These are phyloP conservation scores for Geosmithia flava DNA, from an alignment of 2,329 filamentous ascomycete species.

Conservation along the genomic window DNA sequence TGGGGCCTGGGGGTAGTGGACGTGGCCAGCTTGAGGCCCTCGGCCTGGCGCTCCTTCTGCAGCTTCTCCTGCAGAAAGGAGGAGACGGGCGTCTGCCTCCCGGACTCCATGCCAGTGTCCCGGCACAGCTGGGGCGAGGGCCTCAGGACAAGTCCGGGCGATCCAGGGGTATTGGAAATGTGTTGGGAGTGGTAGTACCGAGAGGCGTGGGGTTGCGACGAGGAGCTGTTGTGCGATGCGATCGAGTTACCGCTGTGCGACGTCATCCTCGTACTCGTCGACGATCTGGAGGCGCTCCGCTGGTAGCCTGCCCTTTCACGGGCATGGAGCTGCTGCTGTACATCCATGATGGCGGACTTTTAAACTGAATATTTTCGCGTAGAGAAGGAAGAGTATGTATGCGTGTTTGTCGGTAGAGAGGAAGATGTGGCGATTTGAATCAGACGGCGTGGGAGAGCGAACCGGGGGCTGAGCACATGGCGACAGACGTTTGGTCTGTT, in stretches of 20 bases:
- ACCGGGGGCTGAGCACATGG: neutral
- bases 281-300: constrained; percentile 33
- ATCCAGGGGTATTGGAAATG: constrained; percentile 20
- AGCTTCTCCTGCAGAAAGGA: constrained; percentile 42
- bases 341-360: constrained; percentile 14
- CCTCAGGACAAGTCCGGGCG: constrained; percentile 23
- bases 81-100: constrained; percentile 28
- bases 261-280: constrained; percentile 26
- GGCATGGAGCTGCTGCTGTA: constrained; percentile 7
- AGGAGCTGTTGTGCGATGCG: constrained; percentile 23
- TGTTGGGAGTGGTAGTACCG: constrained; percentile 27
- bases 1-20: neutral
- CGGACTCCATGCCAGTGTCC: constrained; percentile 26
- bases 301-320: constrained; percentile 18
- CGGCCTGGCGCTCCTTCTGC: constrained; percentile 35
- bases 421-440: neutral
- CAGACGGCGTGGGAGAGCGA: neutral
- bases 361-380: too few species aligned
- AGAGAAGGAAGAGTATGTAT: neutral
- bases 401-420: neutral
- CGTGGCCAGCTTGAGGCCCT: constrained; percentile 25
- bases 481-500: neutral
- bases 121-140: constrained; percentile 28
- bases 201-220: constrained; percentile 21
- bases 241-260: constrained; percentile 27